These are phyloP conservation scores for Chlorokybus atmophyticus DNA, from an alignment of 139 green algal species.

Conservation along the genomic window DNA sequence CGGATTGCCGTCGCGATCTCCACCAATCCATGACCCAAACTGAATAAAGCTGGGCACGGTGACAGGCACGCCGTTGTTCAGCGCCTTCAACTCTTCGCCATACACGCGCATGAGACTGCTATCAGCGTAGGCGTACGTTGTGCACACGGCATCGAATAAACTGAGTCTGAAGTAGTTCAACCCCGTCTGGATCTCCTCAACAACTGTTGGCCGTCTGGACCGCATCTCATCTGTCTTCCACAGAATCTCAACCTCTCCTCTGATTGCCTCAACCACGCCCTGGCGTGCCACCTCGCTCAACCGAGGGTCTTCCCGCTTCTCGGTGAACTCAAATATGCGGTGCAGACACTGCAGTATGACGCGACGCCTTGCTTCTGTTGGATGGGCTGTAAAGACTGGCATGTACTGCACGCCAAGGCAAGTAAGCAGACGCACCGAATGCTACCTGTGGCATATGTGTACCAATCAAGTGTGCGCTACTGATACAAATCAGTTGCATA, in stretches of 20 bases:
- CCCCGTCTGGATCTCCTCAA: conserved; percentile 22
- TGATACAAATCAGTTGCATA: neutral
- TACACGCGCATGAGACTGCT: conserved; percentile 9
- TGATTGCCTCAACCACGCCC: no score
- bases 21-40: conserved; percentile 83
- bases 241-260: conserved; percentile 14
- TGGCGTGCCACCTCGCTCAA: no score
- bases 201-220: conserved; percentile 1
- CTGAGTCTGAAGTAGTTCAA: conserved; percentile 22
- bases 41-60: conserved; percentile 17
- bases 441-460: no score
- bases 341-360: conserved; percentile 7
- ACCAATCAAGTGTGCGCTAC: no score
- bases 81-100: no score
- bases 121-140: conserved; percentile 16
- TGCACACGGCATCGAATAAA: conserved; percentile 17
- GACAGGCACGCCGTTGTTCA: no score
- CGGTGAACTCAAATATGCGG: conserved; percentile 13
- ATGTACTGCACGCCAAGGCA: conserved; percentile 8
- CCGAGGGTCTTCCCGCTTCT: conserved; percentile 6
- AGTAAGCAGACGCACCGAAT: no score
- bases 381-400: conserved; percentile 23
- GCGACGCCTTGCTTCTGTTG: conserved; percentile 17
- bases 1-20: conserved; percentile 86
- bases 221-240: conserved; percentile 25